phyloP scores from a whole-genome alignment of 2,329 filamentous ascomycete species.

The Gyromitra esculenta region DNA sequence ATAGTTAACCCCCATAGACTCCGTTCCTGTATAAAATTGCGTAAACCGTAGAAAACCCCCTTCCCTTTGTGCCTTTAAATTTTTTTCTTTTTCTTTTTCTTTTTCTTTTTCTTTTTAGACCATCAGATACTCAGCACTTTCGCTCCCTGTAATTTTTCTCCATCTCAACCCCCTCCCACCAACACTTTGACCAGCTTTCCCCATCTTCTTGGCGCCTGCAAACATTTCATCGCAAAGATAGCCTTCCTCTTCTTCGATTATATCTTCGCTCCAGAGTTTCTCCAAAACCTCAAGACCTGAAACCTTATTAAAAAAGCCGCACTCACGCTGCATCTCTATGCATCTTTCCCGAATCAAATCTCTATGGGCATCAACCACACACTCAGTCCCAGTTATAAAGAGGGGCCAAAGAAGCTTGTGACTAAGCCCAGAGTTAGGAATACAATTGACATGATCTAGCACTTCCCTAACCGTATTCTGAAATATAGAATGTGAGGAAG shows the following conservation, averaged over 20 bases:
- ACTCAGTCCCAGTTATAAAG: conserved; percentile 89
- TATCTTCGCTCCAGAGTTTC: conserved; percentile 73
- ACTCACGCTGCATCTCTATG: conserved; percentile 84
- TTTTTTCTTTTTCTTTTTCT: neutral
- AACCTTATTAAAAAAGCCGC: conserved; percentile 92
- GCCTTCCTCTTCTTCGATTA: conserved; percentile 33
- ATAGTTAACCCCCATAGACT: conserved; percentile 33
- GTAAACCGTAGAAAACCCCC: conserved; percentile 19
- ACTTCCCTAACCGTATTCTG: conserved; percentile 84
- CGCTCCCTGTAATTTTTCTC: conserved; percentile 49
- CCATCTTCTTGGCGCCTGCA: conserved; percentile 39
- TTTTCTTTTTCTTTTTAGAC: conserved; percentile 34
- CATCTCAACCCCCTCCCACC: conserved; percentile 53
- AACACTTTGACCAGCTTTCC: conserved; percentile 42
- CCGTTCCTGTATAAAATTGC: conserved; percentile 41
- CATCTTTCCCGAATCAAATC: conserved; percentile 81
- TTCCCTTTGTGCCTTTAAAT: conserved; percentile 4
- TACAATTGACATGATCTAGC: conserved; percentile 81
- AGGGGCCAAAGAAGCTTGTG: conserved; percentile 95
- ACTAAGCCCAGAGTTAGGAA: conserved; percentile 77
- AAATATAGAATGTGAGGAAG: conserved; percentile 79
- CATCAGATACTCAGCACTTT: conserved; percentile 53
- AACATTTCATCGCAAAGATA: conserved; percentile 27
- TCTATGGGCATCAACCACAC: conserved; percentile 81
- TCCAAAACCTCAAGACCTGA: conserved; percentile 86